Evolutionary conservation across 192 early-diverging fungal species (phyloP), one percentile per base, ranked within the genome.

Genomic region (Helicostylum pulchrum): DNA sequence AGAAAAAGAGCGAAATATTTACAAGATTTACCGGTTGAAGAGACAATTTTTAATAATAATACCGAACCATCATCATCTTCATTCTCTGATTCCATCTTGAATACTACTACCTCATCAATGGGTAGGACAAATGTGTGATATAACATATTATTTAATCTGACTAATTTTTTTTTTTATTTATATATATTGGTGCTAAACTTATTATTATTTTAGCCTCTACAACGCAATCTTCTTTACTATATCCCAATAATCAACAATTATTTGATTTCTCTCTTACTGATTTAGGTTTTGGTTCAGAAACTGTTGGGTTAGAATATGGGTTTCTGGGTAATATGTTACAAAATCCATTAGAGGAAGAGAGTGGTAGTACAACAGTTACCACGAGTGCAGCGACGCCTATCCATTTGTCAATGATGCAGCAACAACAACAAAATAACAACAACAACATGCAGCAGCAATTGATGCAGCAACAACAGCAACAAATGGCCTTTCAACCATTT

Each of bases 1-100:
- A 83, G 94, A 65, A 97, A 95, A 69, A 93, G 88, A 71, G 93
- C 94, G 30, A 97, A 97, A 78, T 96, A 97, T 61, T 77, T 95
- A 53, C 80, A 88, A 63, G 92, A 92, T 51, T 72, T 74, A 23
- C 78, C 80, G 43, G 80, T 80, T 47, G 76, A 77, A 53, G 20
- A 64, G 34, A 1, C 21, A 44, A 34, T 23, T 34, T 58, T 50
- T 44, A 65, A 23, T 58, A 52, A 51, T 64, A 42, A 61, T 64
- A 17, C 31, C 62, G 26, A 20, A 55, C n/a, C 23, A 15, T 36
- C 46, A 55, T 14, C 23, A 15, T 36, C 46, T 45, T 52, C 10
- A 30, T 26, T 60, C 45, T 11, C 4, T 67, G 14, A 94, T 71
- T 83, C 94, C 32, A 93, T 92, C 8, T 74, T 45, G 20, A 59